Percentiles rank a stretch among this genome's conserved stretches.
Conservation (phyloP, 148 eudicot species). For the Camellia lanceoleosa region DNA sequence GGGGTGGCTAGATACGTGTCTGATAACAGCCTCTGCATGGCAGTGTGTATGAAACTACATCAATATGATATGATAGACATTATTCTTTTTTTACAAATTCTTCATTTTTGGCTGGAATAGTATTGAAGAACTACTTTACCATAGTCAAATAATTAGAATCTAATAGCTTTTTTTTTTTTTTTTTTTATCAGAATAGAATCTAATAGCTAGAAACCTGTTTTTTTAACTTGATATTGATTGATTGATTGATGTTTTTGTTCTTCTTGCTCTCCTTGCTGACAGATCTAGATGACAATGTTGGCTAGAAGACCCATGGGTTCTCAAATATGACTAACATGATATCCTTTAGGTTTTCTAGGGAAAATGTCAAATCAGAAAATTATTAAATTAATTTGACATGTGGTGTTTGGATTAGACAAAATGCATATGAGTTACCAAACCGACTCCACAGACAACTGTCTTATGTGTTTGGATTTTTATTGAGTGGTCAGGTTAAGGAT, state of each 20-base stretch:
- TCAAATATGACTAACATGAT: neutral
- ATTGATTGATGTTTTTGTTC: neutral
- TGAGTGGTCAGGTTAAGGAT: no score
- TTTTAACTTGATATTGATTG: neutral
- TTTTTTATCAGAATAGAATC: no score
- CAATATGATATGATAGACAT: neutral
- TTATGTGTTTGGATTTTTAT: neutral
- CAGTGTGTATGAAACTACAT: constrained; percentile 18
- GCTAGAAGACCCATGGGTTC: neutral
- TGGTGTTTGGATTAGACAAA: no score
- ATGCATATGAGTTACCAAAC: neutral
- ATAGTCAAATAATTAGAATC: neutral
- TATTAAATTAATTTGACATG: no score
- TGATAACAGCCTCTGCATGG: constrained; percentile 67
- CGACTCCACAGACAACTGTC: neutral
- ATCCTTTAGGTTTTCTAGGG: neutral
- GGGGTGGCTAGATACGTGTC: constrained; percentile 68
- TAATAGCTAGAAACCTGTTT: neutral
- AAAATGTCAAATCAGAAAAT: neutral
- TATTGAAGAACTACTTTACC: neutral
- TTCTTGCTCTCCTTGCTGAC: neutral
- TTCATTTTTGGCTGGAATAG: neutral
- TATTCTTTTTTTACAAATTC: neutral
- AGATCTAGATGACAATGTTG: no score
- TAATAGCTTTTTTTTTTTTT: no score